Conservation (phyloP, 2,329 filamentous ascomycete genomes). For the Proliferodiscus dingleyae region DNA sequence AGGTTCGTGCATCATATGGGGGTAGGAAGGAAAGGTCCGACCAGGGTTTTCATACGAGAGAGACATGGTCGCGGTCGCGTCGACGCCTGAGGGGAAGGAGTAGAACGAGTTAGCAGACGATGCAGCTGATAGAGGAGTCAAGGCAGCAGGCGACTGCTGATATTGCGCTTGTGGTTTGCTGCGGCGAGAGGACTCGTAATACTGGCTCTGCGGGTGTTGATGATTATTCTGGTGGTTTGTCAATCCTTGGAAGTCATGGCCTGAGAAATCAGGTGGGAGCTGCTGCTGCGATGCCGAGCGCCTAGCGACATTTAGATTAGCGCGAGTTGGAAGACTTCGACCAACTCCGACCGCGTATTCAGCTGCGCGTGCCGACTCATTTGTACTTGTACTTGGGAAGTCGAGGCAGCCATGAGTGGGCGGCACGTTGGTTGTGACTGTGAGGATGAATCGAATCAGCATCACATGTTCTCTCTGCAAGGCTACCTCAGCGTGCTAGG, state of each 20-base stretch:
- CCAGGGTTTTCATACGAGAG: constrained; percentile 24
- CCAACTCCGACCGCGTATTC: background rate
- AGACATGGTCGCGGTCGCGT: constrained; percentile 20
- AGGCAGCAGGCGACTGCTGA: constrained; percentile 8
- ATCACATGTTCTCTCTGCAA: constrained; percentile 20
- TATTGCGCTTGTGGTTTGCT: constrained; percentile 2
- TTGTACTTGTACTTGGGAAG: constrained; percentile 8
- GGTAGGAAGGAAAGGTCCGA: constrained; percentile 26
- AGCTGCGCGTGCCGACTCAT: constrained; percentile 1
- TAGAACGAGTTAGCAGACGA: background rate
- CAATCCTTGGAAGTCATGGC: constrained; percentile 3
- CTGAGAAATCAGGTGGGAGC: constrained; percentile 6
- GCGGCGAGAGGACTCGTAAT: constrained; percentile 16
- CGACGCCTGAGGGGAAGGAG: constrained; percentile 4
- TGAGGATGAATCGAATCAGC: constrained; percentile 10
- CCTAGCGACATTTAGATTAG: constrained; percentile 7
- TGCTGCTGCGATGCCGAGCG: background rate
- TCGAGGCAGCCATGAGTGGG: constrained; percentile 8
- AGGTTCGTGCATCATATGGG: constrained; percentile 27
- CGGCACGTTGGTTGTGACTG: constrained; percentile 8
- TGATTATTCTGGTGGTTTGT: constrained; percentile 1
- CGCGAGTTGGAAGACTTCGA: background rate
- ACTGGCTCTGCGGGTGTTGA: constrained; percentile 6
- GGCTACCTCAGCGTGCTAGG: background rate
- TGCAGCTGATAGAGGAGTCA: constrained; percentile 2